Base-by-base conservation (phyloP, 1,284 basidiomycete species). In the Naganishia cerealis region DNA sequence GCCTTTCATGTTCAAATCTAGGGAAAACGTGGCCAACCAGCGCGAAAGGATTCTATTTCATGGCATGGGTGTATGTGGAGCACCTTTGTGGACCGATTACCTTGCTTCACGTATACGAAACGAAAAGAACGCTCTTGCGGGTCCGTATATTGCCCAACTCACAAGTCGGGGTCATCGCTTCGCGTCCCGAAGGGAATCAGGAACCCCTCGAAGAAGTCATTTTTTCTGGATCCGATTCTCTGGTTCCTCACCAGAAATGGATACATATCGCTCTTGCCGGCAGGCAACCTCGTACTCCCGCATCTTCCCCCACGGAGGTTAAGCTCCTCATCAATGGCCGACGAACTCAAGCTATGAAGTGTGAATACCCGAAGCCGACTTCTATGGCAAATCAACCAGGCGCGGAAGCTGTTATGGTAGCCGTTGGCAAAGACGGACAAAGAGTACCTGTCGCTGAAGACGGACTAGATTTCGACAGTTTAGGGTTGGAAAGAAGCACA, bases 71-170 rank as follows among this genome's bases (percentile, higher is more conserved):
- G 1, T 72, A 78, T 59, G 75, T 81, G 55, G 70, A 74, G 38
- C 76, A 76, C 58, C 69, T 81, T 43, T 78, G 77, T 43, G 72
- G 74, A 21, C 73, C 78, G 4, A 70, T 81, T 26, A 77, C 76
- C 1, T 66, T 81, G 13, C 67, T 81, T 3, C 76, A 79, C 39
- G 67, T 77, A 21, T 78, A 74, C 18, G 77, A 79, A 57, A 65
- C 70, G n/a, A 72, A 67, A 50, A 71, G 46, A 65, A 73, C 52
- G 71, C 75, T 80, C 12, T 71, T 81, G 65, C 74, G 74, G 5
- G 59, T 81, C 9, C 74, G 78, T 12, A 74, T 81, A 6, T 71
- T 81, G 15, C 79, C 80, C 42, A 80, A 78, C 57, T 80, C 80
- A 7, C 78, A 80, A 54, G 78, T 81, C 26, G 77, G 74, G 1